These are phyloP conservation scores for Hygrocybe coccinea DNA, from an alignment of 768 basidiomycete genomes.

Conservation along the genomic window DNA sequence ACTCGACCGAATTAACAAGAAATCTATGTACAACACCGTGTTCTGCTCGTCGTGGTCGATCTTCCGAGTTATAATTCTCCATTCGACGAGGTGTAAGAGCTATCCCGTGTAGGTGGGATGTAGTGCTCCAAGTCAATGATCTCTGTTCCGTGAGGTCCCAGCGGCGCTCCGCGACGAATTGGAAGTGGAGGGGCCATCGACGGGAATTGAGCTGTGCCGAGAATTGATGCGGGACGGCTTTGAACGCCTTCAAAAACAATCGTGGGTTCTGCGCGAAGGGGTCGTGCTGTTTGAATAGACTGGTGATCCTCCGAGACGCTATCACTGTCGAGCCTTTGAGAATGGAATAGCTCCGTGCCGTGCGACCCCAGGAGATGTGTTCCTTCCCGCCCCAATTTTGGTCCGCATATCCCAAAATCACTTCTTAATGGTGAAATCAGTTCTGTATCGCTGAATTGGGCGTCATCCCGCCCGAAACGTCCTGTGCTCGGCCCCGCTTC, in stretches of 20 bases:
- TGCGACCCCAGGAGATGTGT: neutral
- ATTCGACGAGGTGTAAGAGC: neutral
- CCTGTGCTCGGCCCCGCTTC: neutral
- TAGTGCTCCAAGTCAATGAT: neutral
- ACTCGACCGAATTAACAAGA: too few species aligned
- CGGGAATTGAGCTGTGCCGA: neutral
- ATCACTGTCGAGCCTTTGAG: neutral
- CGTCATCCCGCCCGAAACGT: neutral
- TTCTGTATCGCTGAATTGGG: neutral
- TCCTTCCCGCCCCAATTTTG: neutral
- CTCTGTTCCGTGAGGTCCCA: constrained; percentile 2
- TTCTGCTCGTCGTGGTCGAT: too few species aligned
- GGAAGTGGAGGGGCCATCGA: neutral
- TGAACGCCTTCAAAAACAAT: neutral
- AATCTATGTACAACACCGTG: too few species aligned
- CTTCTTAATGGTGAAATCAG: neutral
- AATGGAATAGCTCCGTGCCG: neutral
- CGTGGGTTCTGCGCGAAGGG: neutral
- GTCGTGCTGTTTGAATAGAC: neutral
- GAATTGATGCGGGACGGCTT: neutral
- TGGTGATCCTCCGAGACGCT: neutral
- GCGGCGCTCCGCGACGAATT: neutral
- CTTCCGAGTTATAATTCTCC: too few species aligned
- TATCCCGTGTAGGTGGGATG: neutral
- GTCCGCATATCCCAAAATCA: neutral